These are phyloP conservation scores for Fusarium tjaetaba DNA, from an alignment of 2,329 filamentous ascomycete species.

Conservation along the genomic window DNA sequence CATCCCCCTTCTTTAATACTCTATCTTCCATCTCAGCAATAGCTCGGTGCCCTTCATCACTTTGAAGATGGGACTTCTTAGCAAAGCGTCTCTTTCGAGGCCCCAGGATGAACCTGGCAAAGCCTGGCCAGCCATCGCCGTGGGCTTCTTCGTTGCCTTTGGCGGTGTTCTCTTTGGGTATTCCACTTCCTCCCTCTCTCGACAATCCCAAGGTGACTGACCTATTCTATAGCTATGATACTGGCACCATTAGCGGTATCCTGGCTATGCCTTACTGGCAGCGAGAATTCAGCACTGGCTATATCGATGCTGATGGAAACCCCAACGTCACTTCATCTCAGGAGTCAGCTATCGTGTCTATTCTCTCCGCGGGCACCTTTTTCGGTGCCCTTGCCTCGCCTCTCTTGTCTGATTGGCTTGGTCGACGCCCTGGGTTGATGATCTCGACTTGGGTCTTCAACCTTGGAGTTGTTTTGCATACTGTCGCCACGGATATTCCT, in stretches of 20 bases:
- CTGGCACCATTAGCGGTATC: constrained; percentile 66
- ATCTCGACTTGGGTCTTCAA: constrained; percentile 70
- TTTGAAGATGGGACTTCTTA: background rate
- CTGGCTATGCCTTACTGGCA: constrained; percentile 57
- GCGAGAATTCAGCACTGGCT: constrained; percentile 45
- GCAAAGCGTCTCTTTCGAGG: background rate
- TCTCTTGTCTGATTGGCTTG: constrained; percentile 70
- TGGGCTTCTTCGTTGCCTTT: constrained; percentile 62
- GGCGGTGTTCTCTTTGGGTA: constrained; percentile 41
- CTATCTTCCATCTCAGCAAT: background rate
- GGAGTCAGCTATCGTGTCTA: constrained; percentile 75
- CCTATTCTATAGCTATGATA: constrained; percentile 59
- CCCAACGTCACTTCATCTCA: constrained; percentile 59
- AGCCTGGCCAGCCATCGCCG: constrained; percentile 68
- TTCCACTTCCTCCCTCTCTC: too few species aligned
- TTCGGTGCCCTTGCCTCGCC: constrained; percentile 75
- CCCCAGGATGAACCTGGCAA: constrained; percentile 59
- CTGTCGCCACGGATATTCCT: constrained; percentile 66
- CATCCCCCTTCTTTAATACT: background rate
- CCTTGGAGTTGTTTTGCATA: constrained; percentile 74
- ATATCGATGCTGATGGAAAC: constrained; percentile 38
- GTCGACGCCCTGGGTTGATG: constrained; percentile 72
- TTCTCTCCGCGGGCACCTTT: constrained; percentile 80
- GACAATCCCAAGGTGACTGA: background rate
- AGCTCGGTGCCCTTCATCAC: background rate